Conservation (phyloP, 2,329 filamentous ascomycete species). For the Venturia nashicola region DNA sequence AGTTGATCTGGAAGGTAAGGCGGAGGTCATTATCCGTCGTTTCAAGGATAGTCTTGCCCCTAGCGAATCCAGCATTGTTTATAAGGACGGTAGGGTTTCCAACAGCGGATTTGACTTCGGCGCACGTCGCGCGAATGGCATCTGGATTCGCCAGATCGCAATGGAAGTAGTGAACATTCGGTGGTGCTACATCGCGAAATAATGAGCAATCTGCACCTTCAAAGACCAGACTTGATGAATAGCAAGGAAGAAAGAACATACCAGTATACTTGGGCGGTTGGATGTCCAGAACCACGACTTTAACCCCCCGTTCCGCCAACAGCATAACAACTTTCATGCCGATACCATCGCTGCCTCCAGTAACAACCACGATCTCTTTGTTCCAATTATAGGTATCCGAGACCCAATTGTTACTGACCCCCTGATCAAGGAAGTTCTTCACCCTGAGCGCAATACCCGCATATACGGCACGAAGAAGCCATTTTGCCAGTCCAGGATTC, state of each 20-base stretch:
- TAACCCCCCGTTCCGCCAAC: slow-evolving; percentile 52
- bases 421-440: slow-evolving; percentile 40
- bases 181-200: slow-evolving; percentile 23
- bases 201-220: not conserved
- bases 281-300: slow-evolving; percentile 61
- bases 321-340: slow-evolving; percentile 52
- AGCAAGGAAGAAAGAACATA: slow-evolving; percentile 11
- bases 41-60: slow-evolving; percentile 49
- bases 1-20: slow-evolving; percentile 61
- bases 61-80: slow-evolving; percentile 57
- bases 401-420: slow-evolving; percentile 38
- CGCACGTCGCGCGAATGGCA: slow-evolving; percentile 40
- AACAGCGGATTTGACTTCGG: slow-evolving; percentile 40
- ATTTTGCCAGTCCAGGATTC: slow-evolving; percentile 35
- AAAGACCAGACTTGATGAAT: not conserved
- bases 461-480: slow-evolving; percentile 41
- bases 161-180: slow-evolving; percentile 53
- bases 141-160: slow-evolving; percentile 54
- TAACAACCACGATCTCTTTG: slow-evolving; percentile 59
- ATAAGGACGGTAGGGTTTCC: slow-evolving; percentile 58
- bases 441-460: slow-evolving; percentile 38
- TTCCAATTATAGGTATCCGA: slow-evolving; percentile 50
- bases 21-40: slow-evolving; percentile 45
- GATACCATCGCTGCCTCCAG: slow-evolving; percentile 64
- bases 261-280: slow-evolving; percentile 45